A percentile compares a stretch with the other conserved stretches of the same genome.
Conservation (phyloP, 768 basidiomycete genomes). For the Multifurca ochricompacta region DNA sequence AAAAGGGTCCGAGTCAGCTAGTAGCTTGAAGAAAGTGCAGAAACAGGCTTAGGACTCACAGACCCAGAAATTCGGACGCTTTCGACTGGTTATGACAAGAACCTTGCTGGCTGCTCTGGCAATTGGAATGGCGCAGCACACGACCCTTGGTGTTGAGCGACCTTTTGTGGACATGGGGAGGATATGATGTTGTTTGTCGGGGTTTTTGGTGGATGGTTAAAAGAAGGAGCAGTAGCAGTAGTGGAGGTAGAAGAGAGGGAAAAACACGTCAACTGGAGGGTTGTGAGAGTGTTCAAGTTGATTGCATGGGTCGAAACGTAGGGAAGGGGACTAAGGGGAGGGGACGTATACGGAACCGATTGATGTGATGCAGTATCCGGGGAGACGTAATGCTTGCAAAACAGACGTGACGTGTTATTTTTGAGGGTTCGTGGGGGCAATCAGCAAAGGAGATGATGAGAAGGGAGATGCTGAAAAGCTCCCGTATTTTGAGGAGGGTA, state of each 20-base stretch:
- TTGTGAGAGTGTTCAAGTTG: slow-evolving; percentile 14
- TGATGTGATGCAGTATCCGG: background rate
- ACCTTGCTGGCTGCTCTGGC: slow-evolving; percentile 65
- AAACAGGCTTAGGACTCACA: slow-evolving; percentile 50
- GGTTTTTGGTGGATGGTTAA: slow-evolving; percentile 1
- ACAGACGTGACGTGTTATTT: background rate
- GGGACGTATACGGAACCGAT: slow-evolving; percentile 7
- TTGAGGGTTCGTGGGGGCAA: background rate
- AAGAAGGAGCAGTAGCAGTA: background rate
- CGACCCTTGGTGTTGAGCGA: slow-evolving; percentile 72
- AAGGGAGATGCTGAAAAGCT: no score
- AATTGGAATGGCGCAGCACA: slow-evolving; percentile 88
- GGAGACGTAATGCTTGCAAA: slow-evolving; percentile 18
- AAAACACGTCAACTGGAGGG: background rate
- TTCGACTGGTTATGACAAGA: slow-evolving; percentile 78
- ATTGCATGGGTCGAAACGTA: slow-evolving; percentile 18
- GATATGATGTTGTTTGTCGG: background rate
- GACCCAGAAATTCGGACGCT: slow-evolving; percentile 74
- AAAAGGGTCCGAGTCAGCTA: slow-evolving; percentile 8
- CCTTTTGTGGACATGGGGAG: slow-evolving; percentile 47
- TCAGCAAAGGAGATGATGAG: background rate
- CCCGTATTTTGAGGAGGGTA: background rate
- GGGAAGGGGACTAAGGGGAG: background rate
- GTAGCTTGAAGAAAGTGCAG: slow-evolving; percentile 7
- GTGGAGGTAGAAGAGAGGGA: background rate